Percentiles rank a stretch among this genome's conserved stretches.
These are phyloP conservation scores for Podospora tetraspora DNA, from an alignment of 495 filamentous ascomycete genomes.

Conservation along the genomic window DNA sequence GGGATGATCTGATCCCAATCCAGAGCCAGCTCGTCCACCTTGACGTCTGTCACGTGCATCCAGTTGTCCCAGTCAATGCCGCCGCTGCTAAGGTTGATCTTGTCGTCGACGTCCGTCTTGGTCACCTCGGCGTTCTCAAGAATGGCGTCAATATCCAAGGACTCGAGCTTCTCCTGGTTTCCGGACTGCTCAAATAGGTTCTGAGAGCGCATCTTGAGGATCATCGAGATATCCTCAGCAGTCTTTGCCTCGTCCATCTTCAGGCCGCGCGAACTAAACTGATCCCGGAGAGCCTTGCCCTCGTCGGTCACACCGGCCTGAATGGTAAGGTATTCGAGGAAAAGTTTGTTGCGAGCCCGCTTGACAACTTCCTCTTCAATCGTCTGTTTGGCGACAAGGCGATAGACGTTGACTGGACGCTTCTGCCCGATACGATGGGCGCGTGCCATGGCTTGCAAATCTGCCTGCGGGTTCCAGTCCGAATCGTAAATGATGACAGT, in stretches of 20 bases:
- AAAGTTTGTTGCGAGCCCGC: constrained; percentile 91
- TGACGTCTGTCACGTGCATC: constrained; percentile 89
- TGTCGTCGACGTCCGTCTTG: constrained; percentile 76
- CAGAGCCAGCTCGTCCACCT: constrained; percentile 72
- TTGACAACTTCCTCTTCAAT: constrained; percentile 97
- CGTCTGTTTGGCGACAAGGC: constrained; percentile 93
- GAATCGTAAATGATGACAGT: constrained; percentile 98
- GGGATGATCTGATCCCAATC: constrained; percentile 99
- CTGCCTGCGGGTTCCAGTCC: constrained; percentile 98
- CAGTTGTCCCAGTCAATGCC: constrained; percentile 94
- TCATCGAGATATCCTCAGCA: constrained; percentile 84
- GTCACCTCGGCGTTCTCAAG: constrained; percentile 94
- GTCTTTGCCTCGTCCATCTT: constrained; percentile 70
- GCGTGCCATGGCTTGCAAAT: constrained; percentile 96
- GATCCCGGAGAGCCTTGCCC: constrained; percentile 64
- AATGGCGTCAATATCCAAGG: constrained; percentile 97
- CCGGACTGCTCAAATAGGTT: constrained; percentile 96
- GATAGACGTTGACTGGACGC: constrained; percentile 89
- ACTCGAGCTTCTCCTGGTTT: constrained; percentile 92
- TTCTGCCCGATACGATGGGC: constrained; percentile 97
- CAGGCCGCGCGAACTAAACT: constrained; percentile 49
- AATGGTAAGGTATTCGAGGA: constrained; percentile 97
- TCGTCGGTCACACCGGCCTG: constrained; percentile 95
- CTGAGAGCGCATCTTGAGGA: constrained; percentile 87
- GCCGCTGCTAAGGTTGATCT: constrained; percentile 56